phyloP scores from a whole-genome alignment of 2,329 filamentous ascomycete genomes.

The Colletotrichum liriopes region DNA sequence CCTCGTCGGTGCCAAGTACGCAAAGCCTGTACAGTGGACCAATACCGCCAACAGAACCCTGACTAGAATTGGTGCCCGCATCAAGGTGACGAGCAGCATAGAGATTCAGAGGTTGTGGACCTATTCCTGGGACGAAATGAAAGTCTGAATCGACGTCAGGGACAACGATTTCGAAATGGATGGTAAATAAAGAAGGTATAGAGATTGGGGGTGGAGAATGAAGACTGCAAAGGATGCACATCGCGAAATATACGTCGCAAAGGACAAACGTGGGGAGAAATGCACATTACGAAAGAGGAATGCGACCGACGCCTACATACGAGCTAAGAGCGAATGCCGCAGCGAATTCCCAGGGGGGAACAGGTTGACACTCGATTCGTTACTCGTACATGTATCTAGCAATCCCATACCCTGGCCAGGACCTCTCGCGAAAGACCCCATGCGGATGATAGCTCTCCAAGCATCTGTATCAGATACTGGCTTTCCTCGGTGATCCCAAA shows the following conservation, averaged over 20 bases:
- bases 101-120: slow-evolving; percentile 2
- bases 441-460: slow-evolving; percentile 19
- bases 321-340: background rate
- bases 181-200: background rate
- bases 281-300: background rate
- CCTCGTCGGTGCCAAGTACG: slow-evolving; percentile 18
- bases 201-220: background rate
- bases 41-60: slow-evolving; percentile 11
- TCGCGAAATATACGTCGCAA: background rate
- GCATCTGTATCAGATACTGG: slow-evolving; percentile 6
- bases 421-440: slow-evolving; percentile 17
- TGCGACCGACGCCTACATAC: background rate
- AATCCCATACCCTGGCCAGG: slow-evolving; percentile 8
- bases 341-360: background rate
- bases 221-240: background rate
- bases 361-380: background rate
- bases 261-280: background rate
- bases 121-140: slow-evolving; percentile 16
- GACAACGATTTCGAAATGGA: background rate
- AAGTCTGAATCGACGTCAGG: background rate
- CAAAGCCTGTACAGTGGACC: slow-evolving; percentile 15
- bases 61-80: background rate
- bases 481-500: slow-evolving; percentile 24
- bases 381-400: slow-evolving; percentile 11
- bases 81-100: slow-evolving; percentile 1